Percentiles rank a stretch among this genome's conserved stretches.
phyloP scores from a whole-genome alignment of 371 early-diverging fungal genomes.

The Choanephora cucurbitarum region DNA sequence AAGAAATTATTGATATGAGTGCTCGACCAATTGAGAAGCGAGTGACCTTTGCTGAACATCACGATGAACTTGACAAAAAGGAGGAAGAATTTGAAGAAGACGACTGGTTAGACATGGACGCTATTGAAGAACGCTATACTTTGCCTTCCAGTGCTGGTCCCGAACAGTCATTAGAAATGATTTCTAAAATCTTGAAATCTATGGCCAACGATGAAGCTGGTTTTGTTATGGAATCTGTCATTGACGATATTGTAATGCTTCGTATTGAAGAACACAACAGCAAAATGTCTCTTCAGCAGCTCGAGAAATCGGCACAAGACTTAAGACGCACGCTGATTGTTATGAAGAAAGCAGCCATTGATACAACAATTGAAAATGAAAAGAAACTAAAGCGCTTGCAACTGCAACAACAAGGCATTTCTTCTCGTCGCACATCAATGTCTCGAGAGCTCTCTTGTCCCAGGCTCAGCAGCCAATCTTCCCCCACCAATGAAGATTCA shows the following conservation, averaged over 20 bases:
- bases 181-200: conserved; percentile 59
- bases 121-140: conserved; percentile 50
- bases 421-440: conserved; percentile 47
- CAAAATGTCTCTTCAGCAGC: conserved; percentile 54
- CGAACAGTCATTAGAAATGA: conserved; percentile 50
- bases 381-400: conserved; percentile 64
- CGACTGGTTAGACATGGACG: conserved; percentile 32
- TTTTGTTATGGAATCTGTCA: conserved; percentile 62
- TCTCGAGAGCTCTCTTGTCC: conserved; percentile 47
- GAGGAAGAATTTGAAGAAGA: conserved; percentile 12
- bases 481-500: conserved; percentile 21
- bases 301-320: conserved; percentile 65
- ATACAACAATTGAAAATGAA: conserved; percentile 74
- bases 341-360: conserved; percentile 74
- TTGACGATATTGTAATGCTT: conserved; percentile 73
- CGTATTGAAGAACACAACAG: conserved; percentile 61
- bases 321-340: conserved; percentile 68
- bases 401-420: conserved; percentile 16
- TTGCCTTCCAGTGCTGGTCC: conserved; percentile 46
- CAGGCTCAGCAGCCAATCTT: conserved; percentile 10
- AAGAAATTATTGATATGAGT: conserved; percentile 20
- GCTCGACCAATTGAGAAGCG: conserved; percentile 24
- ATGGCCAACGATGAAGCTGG: conserved; percentile 64
- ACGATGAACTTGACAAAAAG: background rate
- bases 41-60: conserved; percentile 44